Base-by-base conservation (phyloP, 2,329 filamentous ascomycete genomes). In the Scytalidium sp. region DNA sequence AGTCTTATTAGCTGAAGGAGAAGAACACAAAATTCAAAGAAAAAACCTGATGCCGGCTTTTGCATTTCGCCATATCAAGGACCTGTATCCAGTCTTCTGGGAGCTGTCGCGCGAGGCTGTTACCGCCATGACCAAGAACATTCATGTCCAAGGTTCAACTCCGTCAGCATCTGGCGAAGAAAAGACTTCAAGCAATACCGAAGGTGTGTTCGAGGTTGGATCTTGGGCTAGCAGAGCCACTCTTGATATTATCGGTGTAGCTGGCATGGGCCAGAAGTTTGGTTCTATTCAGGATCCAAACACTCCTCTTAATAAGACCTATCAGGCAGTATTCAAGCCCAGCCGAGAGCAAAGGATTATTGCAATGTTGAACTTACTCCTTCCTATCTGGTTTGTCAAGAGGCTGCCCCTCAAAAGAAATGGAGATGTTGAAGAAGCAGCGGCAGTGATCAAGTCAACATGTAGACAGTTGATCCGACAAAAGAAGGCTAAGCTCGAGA, bases 41-140 rank as follows among this genome's bases (percentile, higher is more conserved):
- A 91, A 88, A 65, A 84, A 86, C 50, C 79, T 96, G 17, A 82
- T 86, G 71, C 90, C 90, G 0, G 88, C 90, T 2, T 96, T 96
- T 66, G 78, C 84, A n/a, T 95, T 90, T 63, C 81, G 90, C 19
- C 88, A 95, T 60, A 75, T 96, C 65, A 95, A 94, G 64, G 80
- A 93, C 51, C 72, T 96, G 13, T 94, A 95, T 60, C 86, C 90
- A 0, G 71, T 87, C 5, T 96, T 97, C 67, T 96, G 90, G 90
- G 61, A 70, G 19, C 96, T 95, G 69, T 80, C 85, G 1, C 68
- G 78, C 7, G 85, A 93, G 64, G 79, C 85, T 59, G 82, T 84
- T 5, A 68, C 79, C 19, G 77, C 78, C 45, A 84, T 96, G 66
- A 77, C 74, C 1, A 65, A 70, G 8, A 67, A 76, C 21, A 64